Base-by-base conservation (phyloP, 148 eudicot genomes). In the Limonium bicolor region DNA sequence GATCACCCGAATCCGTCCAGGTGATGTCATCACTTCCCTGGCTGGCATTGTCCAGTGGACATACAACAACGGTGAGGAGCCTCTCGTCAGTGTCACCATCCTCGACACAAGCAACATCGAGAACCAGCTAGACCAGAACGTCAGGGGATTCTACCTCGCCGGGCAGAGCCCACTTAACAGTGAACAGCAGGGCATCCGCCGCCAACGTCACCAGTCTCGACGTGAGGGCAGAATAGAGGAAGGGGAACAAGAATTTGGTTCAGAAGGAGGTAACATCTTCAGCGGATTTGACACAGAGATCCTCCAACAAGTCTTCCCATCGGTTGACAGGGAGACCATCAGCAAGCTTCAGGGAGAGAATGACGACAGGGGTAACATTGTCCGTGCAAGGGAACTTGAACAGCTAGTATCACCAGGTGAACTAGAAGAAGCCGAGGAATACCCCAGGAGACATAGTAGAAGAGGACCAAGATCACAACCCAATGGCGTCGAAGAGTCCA, bases 81-180 rank as follows among this genome's bases (percentile, higher is more conserved):
- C 53, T 13, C 60, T 75, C 20, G 46, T 64, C 3, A 15, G 35
- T n/a, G 41, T 79, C 34, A 23, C 68, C 2, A 55, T 79, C 26
- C 58, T 45, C 25, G 87, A 79, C 62, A 35, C 64, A 15, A 50
- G 46, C 62, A 74, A 64, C 51, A 50, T 22, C 50, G 65, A 60
- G 26, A 78, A 78, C 73, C 80, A 78, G 27, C 80, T 78, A 26
- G 86, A 78, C 37, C 48, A 45, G 9, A 62, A 50, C 47, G 53
- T 59, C 60, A 73, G 68, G 77, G 85, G 26, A 31, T 76, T 80
- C 78, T 76, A 53, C 76, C 54, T 80, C 6, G 90, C 90, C 20
- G 90, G 84, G 20, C 31, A 43, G 48, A 73, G 51, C 65, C 78
- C 67, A 36, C 54, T 50, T 18, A 44, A 39, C 22, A 38, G 21